Evolutionary conservation across 2,329 filamentous ascomycete genomes (phyloP), one percentile per base, ranked within the genome.

Genomic region (Cladophialophora chaetospira): DNA sequence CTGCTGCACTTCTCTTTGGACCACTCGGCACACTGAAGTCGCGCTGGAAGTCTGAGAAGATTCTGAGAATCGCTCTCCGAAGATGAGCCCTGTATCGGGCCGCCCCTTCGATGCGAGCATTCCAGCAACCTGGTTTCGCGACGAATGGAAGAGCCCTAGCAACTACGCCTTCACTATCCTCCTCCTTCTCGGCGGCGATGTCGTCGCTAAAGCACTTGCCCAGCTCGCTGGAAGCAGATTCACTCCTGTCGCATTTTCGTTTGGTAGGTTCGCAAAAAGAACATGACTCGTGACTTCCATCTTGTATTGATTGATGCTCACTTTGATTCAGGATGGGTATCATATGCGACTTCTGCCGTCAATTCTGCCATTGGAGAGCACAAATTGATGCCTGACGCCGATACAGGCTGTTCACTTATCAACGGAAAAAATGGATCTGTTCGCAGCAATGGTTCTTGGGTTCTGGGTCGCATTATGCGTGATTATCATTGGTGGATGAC

Each of bases 401-500:
- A 62, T 33, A 55, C 61, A 66, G 55, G 46, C 5, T 68, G 77
- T 11, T 70, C 77, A 46, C 55, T 63, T 23, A 58, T 61, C 46
- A 75, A 76, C 57, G 64, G 50, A 28, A 60, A 57, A 21, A 49
- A 62, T 11, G 72, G 75, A 0, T 73, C 73, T 57, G 63, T 65
- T 4, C 67, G 73, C 1, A 65, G 69, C 3, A 79, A 78, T 52
- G 65, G 66, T 11, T 70, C 65, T 25, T 79, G 75, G 76, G 64
- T 78, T 2, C 61, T 79, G 8, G 75, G 75, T 0, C 67, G 77
- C 0, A 66, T 79, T 1, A 57, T 78, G 9, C 67, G 76, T 19
- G 75, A 79, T 58, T 73, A 70, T 31, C 71, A 76, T 5, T 46
- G n/a, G 10, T 65, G 62, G 61, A 60, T 57, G 43, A 19, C 36